A percentile compares a stretch with the other conserved stretches of the same genome.
Evolutionary conservation across 495 filamentous ascomycete genomes (phyloP).

Genomic region (Neurospora sp.): DNA sequence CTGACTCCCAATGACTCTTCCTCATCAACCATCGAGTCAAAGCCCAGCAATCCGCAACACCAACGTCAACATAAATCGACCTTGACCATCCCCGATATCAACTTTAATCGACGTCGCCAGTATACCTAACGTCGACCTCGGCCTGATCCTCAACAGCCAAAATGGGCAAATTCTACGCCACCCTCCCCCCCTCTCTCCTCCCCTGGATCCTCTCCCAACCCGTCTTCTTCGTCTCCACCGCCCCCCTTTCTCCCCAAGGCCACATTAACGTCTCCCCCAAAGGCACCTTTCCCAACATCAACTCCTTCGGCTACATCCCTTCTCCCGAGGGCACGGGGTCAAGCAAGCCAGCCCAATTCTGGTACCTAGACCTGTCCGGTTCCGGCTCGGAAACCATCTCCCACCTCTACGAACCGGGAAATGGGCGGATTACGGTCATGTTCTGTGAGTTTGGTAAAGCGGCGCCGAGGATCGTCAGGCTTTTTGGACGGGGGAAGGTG

Average conservation of each 20-base stretch:
- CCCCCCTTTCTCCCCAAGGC: constrained; percentile 45
- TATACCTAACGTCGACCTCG: too few species aligned
- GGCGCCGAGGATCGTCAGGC: constrained; percentile 52
- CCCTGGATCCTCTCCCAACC: constrained; percentile 53
- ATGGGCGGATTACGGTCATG: constrained; percentile 61
- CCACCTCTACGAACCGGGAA: constrained; percentile 56
- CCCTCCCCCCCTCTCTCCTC: constrained; percentile 43
- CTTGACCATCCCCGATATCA: too few species aligned
- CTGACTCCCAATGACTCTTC: neutral
- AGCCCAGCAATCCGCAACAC: neutral
- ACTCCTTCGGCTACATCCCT: constrained; percentile 47
- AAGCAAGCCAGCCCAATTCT: constrained; percentile 36
- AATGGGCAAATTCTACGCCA: constrained; percentile 56
- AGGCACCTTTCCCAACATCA: constrained; percentile 30
- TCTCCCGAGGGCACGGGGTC: neutral
- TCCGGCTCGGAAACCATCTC: constrained; percentile 62
- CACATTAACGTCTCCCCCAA: constrained; percentile 66
- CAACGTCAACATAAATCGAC: neutral
- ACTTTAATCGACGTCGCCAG: too few species aligned
- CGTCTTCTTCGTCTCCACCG: constrained; percentile 59
- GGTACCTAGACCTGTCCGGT: constrained; percentile 63
- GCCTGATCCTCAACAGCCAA: too few species aligned
- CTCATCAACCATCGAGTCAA: neutral
- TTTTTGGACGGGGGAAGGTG: constrained; percentile 60
- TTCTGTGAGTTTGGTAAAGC: constrained; percentile 51